phyloP scores from a whole-genome alignment of 495 filamentous ascomycete species.

The Trichoderma reesei region DNA sequence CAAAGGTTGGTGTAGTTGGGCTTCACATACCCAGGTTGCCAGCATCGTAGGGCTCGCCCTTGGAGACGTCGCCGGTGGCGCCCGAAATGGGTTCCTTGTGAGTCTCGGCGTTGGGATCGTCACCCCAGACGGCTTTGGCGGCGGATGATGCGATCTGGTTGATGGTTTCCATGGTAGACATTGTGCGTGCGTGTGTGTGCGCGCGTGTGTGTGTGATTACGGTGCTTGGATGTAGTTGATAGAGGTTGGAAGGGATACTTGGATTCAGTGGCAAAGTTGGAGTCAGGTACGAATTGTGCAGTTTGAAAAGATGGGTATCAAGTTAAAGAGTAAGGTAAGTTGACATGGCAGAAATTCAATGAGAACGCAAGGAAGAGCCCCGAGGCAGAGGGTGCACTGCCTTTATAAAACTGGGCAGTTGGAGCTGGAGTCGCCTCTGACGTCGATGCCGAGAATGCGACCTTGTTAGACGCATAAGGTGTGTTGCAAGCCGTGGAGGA shows the following conservation, averaged over 20 bases:
- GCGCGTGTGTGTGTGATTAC: no score
- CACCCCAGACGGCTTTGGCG: conserved; percentile 43
- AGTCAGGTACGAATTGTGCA: no score
- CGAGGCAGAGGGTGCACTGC: not conserved
- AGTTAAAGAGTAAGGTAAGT: not conserved
- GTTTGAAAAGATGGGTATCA: not conserved
- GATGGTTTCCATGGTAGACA: conserved; percentile 44
- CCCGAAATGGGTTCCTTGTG: conserved; percentile 45
- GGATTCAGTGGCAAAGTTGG: no score
- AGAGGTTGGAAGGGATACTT: not conserved
- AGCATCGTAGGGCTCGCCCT: conserved; percentile 50
- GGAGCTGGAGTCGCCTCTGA: not conserved
- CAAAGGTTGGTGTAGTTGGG: not conserved
- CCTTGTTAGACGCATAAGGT: not conserved
- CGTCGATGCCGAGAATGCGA: not conserved
- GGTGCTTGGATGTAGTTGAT: no score
- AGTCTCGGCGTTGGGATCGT: conserved; percentile 18
- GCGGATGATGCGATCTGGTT: conserved; percentile 37
- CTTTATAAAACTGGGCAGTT: not conserved
- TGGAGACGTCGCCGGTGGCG: conserved; percentile 38
- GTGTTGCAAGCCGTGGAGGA: not conserved
- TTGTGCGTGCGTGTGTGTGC: no score
- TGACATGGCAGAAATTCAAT: not conserved
- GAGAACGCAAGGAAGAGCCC: no score
- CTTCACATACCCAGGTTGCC: conserved; percentile 40